These are phyloP conservation scores for Ascochyta rabiei DNA, from an alignment of 2,329 filamentous ascomycete species.

Conservation along the genomic window DNA sequence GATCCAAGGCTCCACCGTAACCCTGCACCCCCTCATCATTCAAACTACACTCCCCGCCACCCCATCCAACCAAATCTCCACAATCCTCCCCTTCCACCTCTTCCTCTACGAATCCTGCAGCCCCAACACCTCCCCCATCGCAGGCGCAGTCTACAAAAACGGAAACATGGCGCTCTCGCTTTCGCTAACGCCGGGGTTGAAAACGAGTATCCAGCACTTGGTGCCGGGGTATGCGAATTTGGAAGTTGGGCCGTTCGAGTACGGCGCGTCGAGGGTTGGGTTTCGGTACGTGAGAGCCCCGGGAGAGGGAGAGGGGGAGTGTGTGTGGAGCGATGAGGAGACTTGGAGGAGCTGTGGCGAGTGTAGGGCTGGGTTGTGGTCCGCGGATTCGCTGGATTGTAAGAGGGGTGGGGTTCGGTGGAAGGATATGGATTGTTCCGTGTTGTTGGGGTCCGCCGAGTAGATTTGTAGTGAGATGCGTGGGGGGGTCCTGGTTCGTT, in stretches of 20 bases:
- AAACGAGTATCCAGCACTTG: slow-evolving; percentile 4
- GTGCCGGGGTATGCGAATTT: slow-evolving; percentile 9
- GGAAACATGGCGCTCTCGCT: slow-evolving; percentile 5
- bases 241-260: slow-evolving; percentile 13
- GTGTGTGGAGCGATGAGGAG: slow-evolving; percentile 24
- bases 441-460: neutral
- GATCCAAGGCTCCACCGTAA: neutral
- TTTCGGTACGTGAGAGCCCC: slow-evolving; percentile 12
- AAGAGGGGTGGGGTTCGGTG: neutral
- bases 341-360: slow-evolving; percentile 24
- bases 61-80: neutral
- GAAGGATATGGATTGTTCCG: slow-evolving; percentile 6
- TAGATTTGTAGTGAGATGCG: no score
- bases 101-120: slow-evolving; percentile 5
- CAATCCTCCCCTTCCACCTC: slow-evolving; percentile 25
- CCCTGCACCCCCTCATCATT: slow-evolving; percentile 2
- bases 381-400: neutral
- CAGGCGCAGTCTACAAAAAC: slow-evolving; percentile 2
- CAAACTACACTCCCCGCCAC: neutral
- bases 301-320: neutral
- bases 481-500: no score
- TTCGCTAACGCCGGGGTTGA: neutral
- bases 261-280: neutral
- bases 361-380: slow-evolving; percentile 22
- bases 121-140: neutral